Conservation (phyloP, 2,329 filamentous ascomycete species). For the Sphaerulina musiva region DNA sequence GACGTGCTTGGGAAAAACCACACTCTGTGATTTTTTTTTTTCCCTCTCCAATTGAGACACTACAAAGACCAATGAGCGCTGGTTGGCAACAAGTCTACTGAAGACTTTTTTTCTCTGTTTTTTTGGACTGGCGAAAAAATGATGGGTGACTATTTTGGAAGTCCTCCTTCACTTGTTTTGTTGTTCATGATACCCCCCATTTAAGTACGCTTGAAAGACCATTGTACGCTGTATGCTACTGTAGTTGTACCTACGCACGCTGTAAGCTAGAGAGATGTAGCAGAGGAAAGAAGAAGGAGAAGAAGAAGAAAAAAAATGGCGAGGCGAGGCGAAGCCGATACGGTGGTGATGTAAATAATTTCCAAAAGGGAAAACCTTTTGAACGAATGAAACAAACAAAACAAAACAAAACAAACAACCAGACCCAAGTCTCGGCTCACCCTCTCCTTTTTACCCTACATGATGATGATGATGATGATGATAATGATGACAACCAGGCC, state of each 20-base stretch:
- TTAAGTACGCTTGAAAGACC: neutral
- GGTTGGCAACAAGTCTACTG: neutral
- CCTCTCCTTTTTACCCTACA: no score
- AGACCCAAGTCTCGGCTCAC: no score
- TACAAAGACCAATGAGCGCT: constrained; percentile 4
- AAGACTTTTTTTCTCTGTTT: neutral
- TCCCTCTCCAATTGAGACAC: neutral
- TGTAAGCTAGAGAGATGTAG: no score
- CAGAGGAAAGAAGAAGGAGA: no score
- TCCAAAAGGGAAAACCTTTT: no score
- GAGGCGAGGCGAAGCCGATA: no score
- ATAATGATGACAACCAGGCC: no score
- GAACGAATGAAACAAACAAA: no score
- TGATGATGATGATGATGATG: no score
- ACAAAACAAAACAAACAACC: no score
- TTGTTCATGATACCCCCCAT: neutral
- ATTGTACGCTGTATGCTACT: neutral
- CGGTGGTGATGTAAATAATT: neutral
- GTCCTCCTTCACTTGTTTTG: neutral
- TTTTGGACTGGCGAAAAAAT: neutral
- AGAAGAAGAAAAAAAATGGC: neutral
- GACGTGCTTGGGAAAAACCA: neutral
- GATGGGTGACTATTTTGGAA: neutral
- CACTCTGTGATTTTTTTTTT: neutral
- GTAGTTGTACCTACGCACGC: no score